phyloP scores from a whole-genome alignment of 2,329 filamentous ascomycete genomes.

The Xylariaceae sp. region DNA sequence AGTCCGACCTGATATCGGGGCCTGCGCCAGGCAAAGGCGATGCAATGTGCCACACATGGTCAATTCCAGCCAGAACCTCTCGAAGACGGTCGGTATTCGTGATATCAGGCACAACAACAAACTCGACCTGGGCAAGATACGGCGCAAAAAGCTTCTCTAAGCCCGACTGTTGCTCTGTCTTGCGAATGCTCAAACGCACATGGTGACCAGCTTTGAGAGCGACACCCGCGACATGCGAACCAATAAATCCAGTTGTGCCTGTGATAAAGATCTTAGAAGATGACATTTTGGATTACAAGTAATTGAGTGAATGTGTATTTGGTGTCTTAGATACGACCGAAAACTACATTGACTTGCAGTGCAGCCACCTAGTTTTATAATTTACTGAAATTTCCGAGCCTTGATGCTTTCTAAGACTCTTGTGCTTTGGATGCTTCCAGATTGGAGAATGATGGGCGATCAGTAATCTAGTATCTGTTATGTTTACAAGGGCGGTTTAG shows the following conservation, averaged over 20 bases:
- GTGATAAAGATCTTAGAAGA: not conserved
- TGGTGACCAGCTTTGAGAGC: not conserved
- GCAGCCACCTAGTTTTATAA: too few species aligned
- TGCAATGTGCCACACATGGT: not conserved
- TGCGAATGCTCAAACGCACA: not conserved
- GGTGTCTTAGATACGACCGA: too few species aligned
- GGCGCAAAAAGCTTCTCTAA: not conserved
- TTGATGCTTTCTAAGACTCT: too few species aligned
- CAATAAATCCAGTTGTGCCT: not conserved
- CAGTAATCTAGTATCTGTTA: too few species aligned
- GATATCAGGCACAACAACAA: not conserved
- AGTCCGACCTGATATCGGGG: not conserved
- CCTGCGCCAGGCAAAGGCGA: not conserved
- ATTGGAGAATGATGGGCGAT: too few species aligned
- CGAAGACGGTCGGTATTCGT: not conserved
- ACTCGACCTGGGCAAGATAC: not conserved
- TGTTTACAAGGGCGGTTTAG: too few species aligned
- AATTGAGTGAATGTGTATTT: too few species aligned
- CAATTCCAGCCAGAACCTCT: not conserved
- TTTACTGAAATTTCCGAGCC: too few species aligned
- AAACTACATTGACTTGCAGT: too few species aligned
- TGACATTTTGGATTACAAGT: too few species aligned
- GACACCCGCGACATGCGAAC: not conserved
- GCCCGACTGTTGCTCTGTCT: not conserved
- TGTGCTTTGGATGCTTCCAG: too few species aligned